Base-by-base conservation (phyloP, 495 filamentous ascomycete genomes). In the Rostrohypoxylon terebratum region DNA sequence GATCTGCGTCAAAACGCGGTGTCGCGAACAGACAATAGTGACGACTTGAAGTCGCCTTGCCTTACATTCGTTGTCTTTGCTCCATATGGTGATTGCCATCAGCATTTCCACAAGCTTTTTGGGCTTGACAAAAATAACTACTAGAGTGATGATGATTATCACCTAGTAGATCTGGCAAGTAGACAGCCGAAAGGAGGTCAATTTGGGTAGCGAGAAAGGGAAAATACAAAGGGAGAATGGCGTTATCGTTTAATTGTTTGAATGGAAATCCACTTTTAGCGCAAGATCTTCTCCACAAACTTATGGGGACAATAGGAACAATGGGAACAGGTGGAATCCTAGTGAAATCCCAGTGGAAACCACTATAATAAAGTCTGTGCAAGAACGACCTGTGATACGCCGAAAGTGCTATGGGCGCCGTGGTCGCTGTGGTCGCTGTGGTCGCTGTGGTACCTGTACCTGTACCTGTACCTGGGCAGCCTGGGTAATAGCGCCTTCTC, bases 281-380 rank as follows among this genome's bases (percentile, higher is more conserved):
- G 58, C 55, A 69, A 69, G 72, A 71, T 65, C 64, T 65, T 75
- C 72, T 77, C 75, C 72, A 68, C 74, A 71, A 72, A 67, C 47
- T 64, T 57, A 42, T 42, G 42, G 42, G 42, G 20, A 45, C 42
- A 28, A 5, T n/a, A n/a, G n/a, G n/a, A n/a, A n/a, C n/a, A n/a
- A n/a, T n/a, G n/a, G n/a, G n/a, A n/a, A n/a, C n/a, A n/a, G n/a
- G n/a, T n/a, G n/a, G n/a, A n/a, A n/a, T n/a, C n/a, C n/a, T n/a
- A n/a, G 28, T 28, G 28, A 5, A 28, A 28, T 28, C 28, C 28
- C 28, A 28, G 28, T 28, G 28, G 28, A 28, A 28, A 28, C 38
- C 13, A 4, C 16, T 18, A 1, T 20, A 45, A n/a, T n/a, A n/a
- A n/a, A 45, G 42, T 45, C 42, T 45, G 42, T 45, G 42, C 42